Evolutionary conservation across 176 grass and related monocot genomes (phyloP), one percentile per base, ranked within the genome.

Genomic region (Rhynchospora tenuis): DNA sequence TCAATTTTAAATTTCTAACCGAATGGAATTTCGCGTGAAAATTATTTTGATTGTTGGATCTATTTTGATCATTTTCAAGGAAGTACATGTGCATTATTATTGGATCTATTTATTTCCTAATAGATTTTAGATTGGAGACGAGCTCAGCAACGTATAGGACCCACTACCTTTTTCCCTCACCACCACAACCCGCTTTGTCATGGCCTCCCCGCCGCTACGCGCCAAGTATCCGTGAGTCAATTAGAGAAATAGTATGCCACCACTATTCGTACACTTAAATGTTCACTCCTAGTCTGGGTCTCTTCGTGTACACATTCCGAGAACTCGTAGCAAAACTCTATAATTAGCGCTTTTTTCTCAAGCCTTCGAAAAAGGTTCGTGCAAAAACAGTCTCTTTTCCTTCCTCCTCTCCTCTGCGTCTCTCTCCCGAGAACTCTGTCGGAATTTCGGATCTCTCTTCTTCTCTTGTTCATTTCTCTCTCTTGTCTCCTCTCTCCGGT

Each of bases 281-380:
- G 44, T n/a, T 33, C 31, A 33, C 33, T 38, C 33, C 33, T 38
- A 38, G 33, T 4, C 1, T 38, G 33, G 33, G 33, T 4, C 3
- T 38, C 33, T 38, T 38, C 33, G 33, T 38, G 33, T 38, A 38
- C 33, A 38, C 3, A 38, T 17, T 33, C 0, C 15, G 55, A 19
- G 78, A 0, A 45, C 57, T 7, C 33, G 2, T 81, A 81, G 79
- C 55, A 23, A 64, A 61, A 16, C 9, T 64, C 79, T 47, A 81
- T 62, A 48, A 81, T 81, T 59, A 81, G 79, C 59, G 79, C 79
- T 64, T 64, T 81, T 81, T 81, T 59, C 33, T 45, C 31, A 48
- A 64, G 14, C 38, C 79, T 81, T 81, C 58, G 57, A 61, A 81
- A 38, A 81, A 22, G n/a, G 29, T 29, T 74, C 56, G 11, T 47